Evolutionary conservation across 805 yeast species (phyloP), one percentile per base, ranked within the genome.

Genomic region (Diddensiella caesifluorescens): DNA sequence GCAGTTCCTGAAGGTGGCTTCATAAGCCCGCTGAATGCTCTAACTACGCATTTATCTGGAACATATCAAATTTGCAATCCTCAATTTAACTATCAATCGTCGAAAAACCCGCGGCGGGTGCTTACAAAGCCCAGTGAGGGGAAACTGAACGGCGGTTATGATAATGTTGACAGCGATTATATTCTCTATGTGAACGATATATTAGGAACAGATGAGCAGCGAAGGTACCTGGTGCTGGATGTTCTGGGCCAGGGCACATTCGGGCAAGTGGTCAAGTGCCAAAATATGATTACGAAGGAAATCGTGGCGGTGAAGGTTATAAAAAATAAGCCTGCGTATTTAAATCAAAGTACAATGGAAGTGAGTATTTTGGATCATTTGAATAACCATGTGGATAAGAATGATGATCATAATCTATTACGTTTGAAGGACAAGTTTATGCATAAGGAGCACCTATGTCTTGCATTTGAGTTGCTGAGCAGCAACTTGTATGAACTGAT

Each of bases 211-310:
- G 86, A 83, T 52, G 92, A 85, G 50, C 89, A 86, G 45, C 71
- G 89, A 41, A 83, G 85, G 57, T 90, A 89, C 59, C 71, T 92
- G 55, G 96, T 92, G 4, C 67, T 92, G 44, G 97, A 90, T 61
- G 71, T 92, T 12, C 64, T 92, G 31, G 99, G 99, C 0, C 90
- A 89, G 48, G 99, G 99, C 2, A 89, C 98, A 1, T 92, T 92
- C 70, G 98, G 98, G 6, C 97, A 92, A 65, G 99, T 92, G 35
- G 94, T 89, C 31, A 92, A 90, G 64, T 90, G 97, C 64, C 95
- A 86, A 60, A 75, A 75, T 56, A 67, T 83, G 56, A 60, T 73
- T 29, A 84, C 88, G 35, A 92, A 87, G 57, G 90, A 86, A 48
- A 76, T 90, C 16, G 85, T 89, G 20, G 98, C 98, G 1, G 94